Percentiles rank a stretch among this genome's conserved stretches.
phyloP scores from a whole-genome alignment of 441 rosid genomes.

The Jatropha podagrica region DNA sequence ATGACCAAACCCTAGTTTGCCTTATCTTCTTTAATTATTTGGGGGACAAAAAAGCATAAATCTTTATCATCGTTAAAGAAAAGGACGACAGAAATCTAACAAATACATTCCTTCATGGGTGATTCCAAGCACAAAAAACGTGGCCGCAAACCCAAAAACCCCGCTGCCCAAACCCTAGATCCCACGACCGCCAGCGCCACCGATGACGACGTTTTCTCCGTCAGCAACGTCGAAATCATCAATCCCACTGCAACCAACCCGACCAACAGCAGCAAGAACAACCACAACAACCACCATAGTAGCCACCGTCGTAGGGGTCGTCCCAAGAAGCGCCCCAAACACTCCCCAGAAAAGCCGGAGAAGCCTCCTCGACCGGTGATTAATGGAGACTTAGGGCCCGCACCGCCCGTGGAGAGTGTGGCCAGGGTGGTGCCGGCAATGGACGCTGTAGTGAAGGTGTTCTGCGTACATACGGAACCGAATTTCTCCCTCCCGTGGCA shows the following conservation, averaged over 20 bases:
- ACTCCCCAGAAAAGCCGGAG: conserved; percentile 27
- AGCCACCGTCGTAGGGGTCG: conserved; percentile 25
- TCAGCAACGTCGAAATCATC: conserved; percentile 34
- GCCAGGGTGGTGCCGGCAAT: conserved; percentile 64
- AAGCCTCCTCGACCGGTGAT: conserved; percentile 28
- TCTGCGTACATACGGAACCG: conserved; percentile 91
- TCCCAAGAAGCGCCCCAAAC: conserved; percentile 33
- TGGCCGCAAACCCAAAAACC: conserved; percentile 46
- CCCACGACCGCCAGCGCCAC: conserved; percentile 25
- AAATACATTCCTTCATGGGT: conserved; percentile 5
- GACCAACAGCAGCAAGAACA: conserved; percentile 1
- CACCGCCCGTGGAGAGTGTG: conserved; percentile 18
- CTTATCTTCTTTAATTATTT: not conserved
- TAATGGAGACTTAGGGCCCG: conserved; percentile 18
- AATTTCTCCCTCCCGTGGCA: conserved; percentile 94
- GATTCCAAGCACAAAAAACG: conserved; percentile 33
- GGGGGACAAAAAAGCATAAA: not conserved
- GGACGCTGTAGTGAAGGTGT: conserved; percentile 93
- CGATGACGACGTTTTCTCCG: conserved; percentile 36
- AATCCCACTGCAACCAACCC: conserved; percentile 18
- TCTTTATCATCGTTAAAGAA: not conserved
- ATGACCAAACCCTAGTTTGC: not conserved
- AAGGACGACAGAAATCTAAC: not conserved
- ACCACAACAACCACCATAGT: not conserved
- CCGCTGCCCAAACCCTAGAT: conserved; percentile 32